Conservation (phyloP, 2,329 filamentous ascomycete genomes). For the Chaetothyriales sp. region DNA sequence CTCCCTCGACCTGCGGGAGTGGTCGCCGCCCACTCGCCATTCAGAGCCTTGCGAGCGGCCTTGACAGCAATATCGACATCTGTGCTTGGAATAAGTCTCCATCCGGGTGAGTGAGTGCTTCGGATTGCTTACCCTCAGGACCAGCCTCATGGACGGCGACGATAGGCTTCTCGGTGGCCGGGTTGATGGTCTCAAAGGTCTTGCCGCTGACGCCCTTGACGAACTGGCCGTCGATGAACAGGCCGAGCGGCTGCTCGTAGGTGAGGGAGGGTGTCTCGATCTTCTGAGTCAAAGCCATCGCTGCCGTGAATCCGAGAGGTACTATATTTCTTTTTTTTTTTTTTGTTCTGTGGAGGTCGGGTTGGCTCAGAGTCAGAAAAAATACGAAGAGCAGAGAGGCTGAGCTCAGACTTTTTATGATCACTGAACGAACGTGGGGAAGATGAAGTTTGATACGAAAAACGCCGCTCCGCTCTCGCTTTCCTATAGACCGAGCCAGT, state of each 20-base stretch:
- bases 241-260: conserved; percentile 28
- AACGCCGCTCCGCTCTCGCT: conserved; percentile 6
- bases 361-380: background rate
- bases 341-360: too few relatives aligned
- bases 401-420: background rate
- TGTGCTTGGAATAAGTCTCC: conserved; percentile 2
- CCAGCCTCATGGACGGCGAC: conserved; percentile 67
- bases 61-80: conserved; percentile 58
- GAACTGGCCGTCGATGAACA: conserved; percentile 63
- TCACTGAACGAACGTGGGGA: conserved; percentile 10
- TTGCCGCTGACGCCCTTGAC: conserved; percentile 70
- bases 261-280: conserved; percentile 27
- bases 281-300: conserved; percentile 26
- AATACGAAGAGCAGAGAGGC: background rate
- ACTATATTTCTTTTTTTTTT: background rate
- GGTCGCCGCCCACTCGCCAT: conserved; percentile 53
- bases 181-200: conserved; percentile 88
- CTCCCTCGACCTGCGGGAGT: conserved; percentile 57
- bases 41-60: conserved; percentile 73
- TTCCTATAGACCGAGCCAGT: conserved; percentile 18
- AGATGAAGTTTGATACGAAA: conserved; percentile 1
- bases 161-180: conserved; percentile 70
- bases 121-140: conserved; percentile 59
- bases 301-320: conserved; percentile 6
- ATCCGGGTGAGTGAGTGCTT: background rate